Evolutionary conservation across 345 rosid genomes (phyloP), one percentile per base, ranked within the genome.

Genomic region (Chamaenerion angustifolium): DNA sequence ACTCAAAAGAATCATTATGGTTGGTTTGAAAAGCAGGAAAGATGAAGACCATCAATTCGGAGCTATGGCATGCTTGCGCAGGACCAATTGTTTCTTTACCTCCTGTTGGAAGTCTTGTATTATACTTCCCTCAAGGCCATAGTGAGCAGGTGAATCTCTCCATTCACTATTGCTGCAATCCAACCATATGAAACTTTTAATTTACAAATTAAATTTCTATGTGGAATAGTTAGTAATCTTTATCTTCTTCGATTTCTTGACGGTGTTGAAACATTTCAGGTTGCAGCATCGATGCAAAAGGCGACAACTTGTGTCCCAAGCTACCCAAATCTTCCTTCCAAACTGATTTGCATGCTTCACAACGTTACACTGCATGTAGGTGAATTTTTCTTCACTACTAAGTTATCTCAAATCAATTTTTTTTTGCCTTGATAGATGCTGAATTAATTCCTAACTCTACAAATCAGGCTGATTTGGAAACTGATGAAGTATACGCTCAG

Each of bases 41-140:
- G 62, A 83, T 76, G 73, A 90, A 83, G 69, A 63, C 23, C 53
- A 83, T 85, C 52, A 85, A 83, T 75, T 86, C 95, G 16, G 94
- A 81, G 56, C 64, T 89, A 67, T 89, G 97, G 97, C 97, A 89
- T 66, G 95, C 95, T 65, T 89, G 97, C 74, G 97, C 94, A 1
- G 97, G 97, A 19, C 97, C 97, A 43, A 61, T 89, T 60, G 95
- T 85, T 55, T 83, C 94, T 45, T 71, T 89, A 62, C 97, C 97
- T 48, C 95, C 94, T 40, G 74, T 85, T 15, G 94, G 95, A 56
- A 89, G 97, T 64, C 88, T 83, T 49, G 97, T 89, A 11, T 88
- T 89, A 56, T 89, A 89, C 79, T 89, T 85, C 63, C 97, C 97
- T 48, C 97, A 89, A 68, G 97, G 97, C 68, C 97, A 89, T 60